These are phyloP conservation scores for Ustilago cynodontis DNA, from an alignment of 1,284 basidiomycete species.

Conservation along the genomic window DNA sequence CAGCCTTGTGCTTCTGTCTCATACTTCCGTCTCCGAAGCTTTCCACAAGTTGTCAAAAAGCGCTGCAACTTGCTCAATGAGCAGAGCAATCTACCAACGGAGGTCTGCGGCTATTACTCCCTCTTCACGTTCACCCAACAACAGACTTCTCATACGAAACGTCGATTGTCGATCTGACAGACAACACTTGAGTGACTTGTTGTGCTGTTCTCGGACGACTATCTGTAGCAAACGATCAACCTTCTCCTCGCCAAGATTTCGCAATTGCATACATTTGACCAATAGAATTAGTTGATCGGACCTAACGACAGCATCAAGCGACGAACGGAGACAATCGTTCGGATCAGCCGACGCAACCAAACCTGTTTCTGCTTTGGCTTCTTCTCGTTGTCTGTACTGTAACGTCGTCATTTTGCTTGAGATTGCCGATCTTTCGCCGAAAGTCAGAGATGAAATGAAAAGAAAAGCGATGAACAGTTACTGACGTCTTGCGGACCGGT, in stretches of 20 bases:
- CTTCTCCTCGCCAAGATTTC: neutral
- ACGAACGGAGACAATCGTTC: constrained; percentile 9
- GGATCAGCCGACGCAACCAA: constrained; percentile 19
- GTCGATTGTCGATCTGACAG: neutral
- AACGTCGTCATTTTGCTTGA: neutral
- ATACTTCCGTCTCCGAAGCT: neutral
- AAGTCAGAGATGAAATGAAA: neutral
- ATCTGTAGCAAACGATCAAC: neutral
- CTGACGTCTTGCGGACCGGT: constrained; percentile 3
- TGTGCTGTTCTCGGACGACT: constrained; percentile 1
- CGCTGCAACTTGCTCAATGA: neutral
- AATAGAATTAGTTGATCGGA: neutral
- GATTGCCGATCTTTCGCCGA: constrained; percentile 22
- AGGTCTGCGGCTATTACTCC: neutral
- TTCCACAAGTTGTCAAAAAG: neutral
- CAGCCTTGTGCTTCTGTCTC: neutral
- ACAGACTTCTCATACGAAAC: neutral
- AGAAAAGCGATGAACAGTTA: neutral
- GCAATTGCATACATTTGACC: neutral
- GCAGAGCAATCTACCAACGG: neutral
- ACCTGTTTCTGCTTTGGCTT: neutral
- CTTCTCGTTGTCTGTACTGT: neutral
- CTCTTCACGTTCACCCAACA: neutral
- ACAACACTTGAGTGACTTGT: neutral
- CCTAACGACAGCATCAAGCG: neutral